Base-by-base conservation (phyloP, 2,329 filamentous ascomycete genomes). In the Paecilomyces dactylethromorphus region DNA sequence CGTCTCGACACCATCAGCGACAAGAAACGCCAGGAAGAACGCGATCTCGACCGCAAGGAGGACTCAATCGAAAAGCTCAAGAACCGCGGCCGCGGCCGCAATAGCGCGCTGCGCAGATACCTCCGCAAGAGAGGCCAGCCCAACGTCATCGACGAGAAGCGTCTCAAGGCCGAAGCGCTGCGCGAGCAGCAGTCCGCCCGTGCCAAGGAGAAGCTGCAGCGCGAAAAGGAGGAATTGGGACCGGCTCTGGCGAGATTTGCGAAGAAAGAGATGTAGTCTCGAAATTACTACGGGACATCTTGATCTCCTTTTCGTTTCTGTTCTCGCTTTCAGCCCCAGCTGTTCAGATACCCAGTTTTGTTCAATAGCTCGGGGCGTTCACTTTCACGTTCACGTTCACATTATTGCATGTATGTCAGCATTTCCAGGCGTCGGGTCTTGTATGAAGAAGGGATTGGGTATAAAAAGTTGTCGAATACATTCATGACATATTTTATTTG, bases 111-210 rank as follows among this genome's bases (percentile, higher is more conserved):
- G 63, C 87, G 91, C 70, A 92, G 92, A 74, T 92, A 95, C 72
- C 76, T 97, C 69, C 82, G 94, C 65, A 97, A 97, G 85, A 92
- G 94, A 79, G 87, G 91, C 53, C 88, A 88, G 69, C 91, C 89
- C 82, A 97, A 97, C 74, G 85, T 99, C 59, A 92, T 99, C 73
- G 94, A 99, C 79, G 94, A 97, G 82, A 92, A 93, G 83, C 87
- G 90, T 71, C 76, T 96, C 74, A 87, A 88, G 71, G 88, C 92
- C 54, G 90, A 97, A 73, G 90, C 92, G 76, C 80, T 96, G 72
- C 87, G 88, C 79, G 84, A 85, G 71, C 81, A 83, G 64, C 81
- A 83, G 68, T 86, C 87, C 65, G 85, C 88, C 73, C 85, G 85
- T 73, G 84, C 87, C 66, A 83, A 87, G 71, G 84, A 87, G 68